A percentile compares a stretch with the other conserved stretches of the same genome.
phyloP scores from a whole-genome alignment of 306 rosid species.

The Pterocarpus santalinus region DNA sequence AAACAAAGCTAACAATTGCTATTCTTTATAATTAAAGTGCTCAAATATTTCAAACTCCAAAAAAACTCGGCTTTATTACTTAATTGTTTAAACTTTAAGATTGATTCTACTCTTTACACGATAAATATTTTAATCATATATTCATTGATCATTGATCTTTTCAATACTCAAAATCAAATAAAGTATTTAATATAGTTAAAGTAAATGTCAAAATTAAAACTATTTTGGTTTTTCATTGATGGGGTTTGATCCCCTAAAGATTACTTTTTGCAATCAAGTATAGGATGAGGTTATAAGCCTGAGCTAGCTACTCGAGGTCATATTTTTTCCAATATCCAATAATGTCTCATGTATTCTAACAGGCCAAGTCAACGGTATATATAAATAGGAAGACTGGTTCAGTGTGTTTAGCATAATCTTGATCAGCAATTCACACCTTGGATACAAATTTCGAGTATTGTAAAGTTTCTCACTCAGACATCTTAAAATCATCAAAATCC shows the following conservation, averaged over 20 bases:
- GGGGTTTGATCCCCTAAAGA: not conserved
- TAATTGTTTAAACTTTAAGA: no score
- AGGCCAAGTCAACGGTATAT: not conserved
- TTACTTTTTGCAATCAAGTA: not conserved
- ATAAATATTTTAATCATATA: no score
- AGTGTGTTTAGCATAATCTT: not conserved
- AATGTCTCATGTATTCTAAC: not conserved
- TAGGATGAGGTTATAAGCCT: not conserved
- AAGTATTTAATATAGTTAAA: no score
- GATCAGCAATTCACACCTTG: not conserved
- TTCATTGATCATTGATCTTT: no score
- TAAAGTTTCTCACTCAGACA: not conserved
- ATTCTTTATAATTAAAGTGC: no score
- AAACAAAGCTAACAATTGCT: no score
- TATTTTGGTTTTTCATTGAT: not conserved
- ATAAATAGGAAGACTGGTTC: not conserved
- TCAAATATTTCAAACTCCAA: no score
- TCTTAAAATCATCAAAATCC: not conserved
- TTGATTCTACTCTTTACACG: no score
- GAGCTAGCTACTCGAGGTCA: not conserved
- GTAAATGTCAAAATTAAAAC: not conserved
- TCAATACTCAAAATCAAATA: no score
- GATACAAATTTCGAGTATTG: not conserved
- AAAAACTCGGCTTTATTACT: no score
- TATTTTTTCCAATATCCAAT: slow-evolving; percentile 7